Conservation (phyloP, 768 basidiomycete genomes). For the Lenzites betulinus region DNA sequence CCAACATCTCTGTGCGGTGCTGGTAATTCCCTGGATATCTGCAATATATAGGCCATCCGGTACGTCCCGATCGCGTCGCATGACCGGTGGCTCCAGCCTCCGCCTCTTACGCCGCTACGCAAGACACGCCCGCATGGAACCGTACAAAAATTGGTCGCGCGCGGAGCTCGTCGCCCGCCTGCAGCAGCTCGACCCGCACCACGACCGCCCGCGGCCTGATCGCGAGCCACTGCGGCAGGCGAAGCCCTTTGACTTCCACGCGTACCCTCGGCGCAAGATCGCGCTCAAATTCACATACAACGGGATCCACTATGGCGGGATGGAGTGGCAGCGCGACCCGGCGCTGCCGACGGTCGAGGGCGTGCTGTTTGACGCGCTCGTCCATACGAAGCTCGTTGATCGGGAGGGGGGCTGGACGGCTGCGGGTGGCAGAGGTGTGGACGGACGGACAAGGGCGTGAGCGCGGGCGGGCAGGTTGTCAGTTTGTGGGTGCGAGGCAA, state of each 20-base stretch:
- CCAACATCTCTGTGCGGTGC: no score
- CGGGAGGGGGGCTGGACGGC: constrained; percentile 73
- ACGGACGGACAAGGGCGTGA: constrained; percentile 93
- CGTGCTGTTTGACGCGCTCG: constrained; percentile 79
- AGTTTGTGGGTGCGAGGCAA: constrained; percentile 88
- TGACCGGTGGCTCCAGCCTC: constrained; percentile 39
- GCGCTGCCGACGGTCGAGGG: constrained; percentile 91
- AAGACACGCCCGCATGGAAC: constrained; percentile 37
- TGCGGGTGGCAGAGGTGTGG: constrained; percentile 93
- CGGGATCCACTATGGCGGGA: constrained; percentile 89
- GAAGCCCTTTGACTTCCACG: constrained; percentile 62
- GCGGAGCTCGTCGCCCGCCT: constrained; percentile 73
- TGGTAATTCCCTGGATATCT: no score
- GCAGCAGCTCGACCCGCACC: constrained; percentile 50
- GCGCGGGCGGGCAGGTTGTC: constrained; percentile 91
- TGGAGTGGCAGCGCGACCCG: constrained; percentile 74
- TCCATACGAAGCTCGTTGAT: constrained; percentile 77
- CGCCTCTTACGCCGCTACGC: constrained; percentile 25
- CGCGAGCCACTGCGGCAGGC: constrained; percentile 26
- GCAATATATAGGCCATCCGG: neutral
- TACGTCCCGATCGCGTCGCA: constrained; percentile 20
- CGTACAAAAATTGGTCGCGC: constrained; percentile 59
- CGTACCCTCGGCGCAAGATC: constrained; percentile 82
- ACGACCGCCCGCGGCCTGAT: constrained; percentile 19
- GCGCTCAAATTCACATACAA: constrained; percentile 93